A percentile compares a stretch with the other conserved stretches of the same genome.
Conservation (phyloP, 805 yeast genomes). For the Candida nanaspora region DNA sequence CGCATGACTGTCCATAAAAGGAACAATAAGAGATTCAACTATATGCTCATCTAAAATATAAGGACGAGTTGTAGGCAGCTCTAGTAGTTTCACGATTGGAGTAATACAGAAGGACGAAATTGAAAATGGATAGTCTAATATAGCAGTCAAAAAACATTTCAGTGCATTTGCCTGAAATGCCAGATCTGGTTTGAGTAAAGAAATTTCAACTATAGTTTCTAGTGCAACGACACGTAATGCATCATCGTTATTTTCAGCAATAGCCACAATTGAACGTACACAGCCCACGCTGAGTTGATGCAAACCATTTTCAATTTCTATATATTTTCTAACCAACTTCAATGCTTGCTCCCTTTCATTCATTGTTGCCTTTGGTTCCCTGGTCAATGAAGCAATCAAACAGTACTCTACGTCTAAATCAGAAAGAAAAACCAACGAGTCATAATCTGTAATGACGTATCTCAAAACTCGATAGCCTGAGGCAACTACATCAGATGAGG, state of each 20-base stretch:
- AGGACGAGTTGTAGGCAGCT: constrained; percentile 44
- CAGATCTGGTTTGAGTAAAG: constrained; percentile 35
- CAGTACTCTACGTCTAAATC: constrained; percentile 54
- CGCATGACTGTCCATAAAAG: constrained; percentile 59
- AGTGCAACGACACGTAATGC: constrained; percentile 40
- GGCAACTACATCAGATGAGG: constrained; percentile 57
- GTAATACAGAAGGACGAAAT: constrained; percentile 34
- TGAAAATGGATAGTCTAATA: constrained; percentile 47
- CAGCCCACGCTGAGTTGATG: constrained; percentile 53
- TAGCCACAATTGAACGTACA: constrained; percentile 56
- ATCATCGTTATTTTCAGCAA: constrained; percentile 50
- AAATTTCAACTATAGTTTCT: constrained; percentile 47
- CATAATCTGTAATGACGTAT: constrained; percentile 47
- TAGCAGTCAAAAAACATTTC: constrained; percentile 34
- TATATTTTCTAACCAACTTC: constrained; percentile 56
- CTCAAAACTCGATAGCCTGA: constrained; percentile 73
- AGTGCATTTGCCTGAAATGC: constrained; percentile 39
- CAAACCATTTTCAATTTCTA: constrained; percentile 48
- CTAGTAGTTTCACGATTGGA: constrained; percentile 50
- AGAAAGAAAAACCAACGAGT: constrained; percentile 47
- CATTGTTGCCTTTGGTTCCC: constrained; percentile 26
- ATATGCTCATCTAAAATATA: constrained; percentile 55
- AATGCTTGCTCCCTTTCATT: constrained; percentile 72
- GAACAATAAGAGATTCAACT: constrained; percentile 53
- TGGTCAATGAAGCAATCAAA: constrained; percentile 56